A percentile compares a stretch with the other conserved stretches of the same genome.
Evolutionary conservation across 164 flowering plant genomes (phyloP).

Genomic region (Vitis rotundifolia): DNA sequence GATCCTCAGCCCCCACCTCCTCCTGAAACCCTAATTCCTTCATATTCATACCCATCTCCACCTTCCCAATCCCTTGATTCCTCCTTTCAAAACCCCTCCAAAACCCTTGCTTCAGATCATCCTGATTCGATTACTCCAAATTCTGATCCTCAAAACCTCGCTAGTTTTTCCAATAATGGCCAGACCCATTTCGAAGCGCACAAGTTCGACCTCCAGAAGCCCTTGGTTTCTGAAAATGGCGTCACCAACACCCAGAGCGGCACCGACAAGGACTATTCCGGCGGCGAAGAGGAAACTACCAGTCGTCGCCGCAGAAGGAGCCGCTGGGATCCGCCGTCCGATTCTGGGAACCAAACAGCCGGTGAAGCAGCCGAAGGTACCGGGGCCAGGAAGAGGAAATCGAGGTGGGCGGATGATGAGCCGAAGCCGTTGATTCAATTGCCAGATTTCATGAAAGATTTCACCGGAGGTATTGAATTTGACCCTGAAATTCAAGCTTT

Average conservation of each 20-base stretch:
- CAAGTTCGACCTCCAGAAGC: constrained; percentile 27
- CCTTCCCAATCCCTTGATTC: no score
- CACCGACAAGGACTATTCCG: constrained; percentile 60
- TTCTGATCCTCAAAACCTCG: no score
- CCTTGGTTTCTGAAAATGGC: constrained; percentile 52
- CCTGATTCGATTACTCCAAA: no score
- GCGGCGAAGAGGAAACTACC: constrained; percentile 80
- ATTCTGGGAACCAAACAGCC: constrained; percentile 28
- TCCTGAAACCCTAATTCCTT: no score
- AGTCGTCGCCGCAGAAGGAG: constrained; percentile 67
- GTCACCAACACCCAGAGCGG: constrained; percentile 53
- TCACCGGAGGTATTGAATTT: constrained; percentile 87
- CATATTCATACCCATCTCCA: no score
- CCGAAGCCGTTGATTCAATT: constrained; percentile 70
- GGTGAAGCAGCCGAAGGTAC: constrained; percentile 31
- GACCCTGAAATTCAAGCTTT: constrained; percentile 88
- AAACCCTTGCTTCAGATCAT: no score
- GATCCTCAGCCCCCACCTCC: no score
- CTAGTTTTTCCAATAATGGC: no score
- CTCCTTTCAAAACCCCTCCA: no score
- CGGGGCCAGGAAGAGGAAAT: constrained; percentile 58
- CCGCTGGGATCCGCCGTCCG: constrained; percentile 79
- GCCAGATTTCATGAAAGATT: constrained; percentile 89
- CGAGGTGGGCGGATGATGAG: constrained; percentile 90
- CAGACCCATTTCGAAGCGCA: not conserved